Base-by-base conservation (phyloP, 73 alveolate genomes). In the Durusdinium trenchii region DNA sequence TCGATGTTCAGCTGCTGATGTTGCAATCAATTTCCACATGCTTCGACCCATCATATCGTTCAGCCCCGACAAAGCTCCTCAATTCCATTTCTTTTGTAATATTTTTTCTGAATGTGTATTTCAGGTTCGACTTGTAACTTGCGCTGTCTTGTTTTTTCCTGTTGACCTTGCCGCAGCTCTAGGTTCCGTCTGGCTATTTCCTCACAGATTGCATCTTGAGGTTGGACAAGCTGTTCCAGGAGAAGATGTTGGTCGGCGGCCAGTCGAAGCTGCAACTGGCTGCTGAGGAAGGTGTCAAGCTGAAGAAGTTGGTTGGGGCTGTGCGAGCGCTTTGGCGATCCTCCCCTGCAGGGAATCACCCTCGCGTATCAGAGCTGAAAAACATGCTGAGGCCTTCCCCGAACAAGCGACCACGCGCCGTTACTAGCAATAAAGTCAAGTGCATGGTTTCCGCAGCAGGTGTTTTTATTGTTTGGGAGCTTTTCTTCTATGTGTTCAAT, bases 141-240 rank as follows among this genome's bases (percentile, higher is more conserved):
- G 60, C 1, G 6, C 7, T 38, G 36, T 20, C 7, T 7, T 38
- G 1, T 2, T 38, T 1, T 7, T 32, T 1, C 54, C 50, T n/a
- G 10, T 38, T 5, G 7, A 9, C 86, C 86, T 18, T 57, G 69
- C 69, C 12, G 69, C 23, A 16, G 69, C 23, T 16, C 51, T 38
- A 82, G 93, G 93, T 82, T 0, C 93, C 93, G 12, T 30, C 51
- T 1, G 93, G 93, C 48, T 82, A 48, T 52, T 48, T 82, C 75
- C 69, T 82, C 48, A 47, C 75, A 1, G 93, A 82, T 30, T 71
- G 47, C 36, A 0, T 47, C n/a, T 36, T 82, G 75, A 16, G 48
- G 36, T 5, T 51, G 38, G 93, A 50, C 48, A 16, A 28, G 51
- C 32, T 48, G 28, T 48, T 82, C 46, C 12, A 48, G 50, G n/a